These are phyloP conservation scores for Nannochloropsis oceanica DNA, from an alignment of 108 stramenopile genomes.

Conservation along the genomic window DNA sequence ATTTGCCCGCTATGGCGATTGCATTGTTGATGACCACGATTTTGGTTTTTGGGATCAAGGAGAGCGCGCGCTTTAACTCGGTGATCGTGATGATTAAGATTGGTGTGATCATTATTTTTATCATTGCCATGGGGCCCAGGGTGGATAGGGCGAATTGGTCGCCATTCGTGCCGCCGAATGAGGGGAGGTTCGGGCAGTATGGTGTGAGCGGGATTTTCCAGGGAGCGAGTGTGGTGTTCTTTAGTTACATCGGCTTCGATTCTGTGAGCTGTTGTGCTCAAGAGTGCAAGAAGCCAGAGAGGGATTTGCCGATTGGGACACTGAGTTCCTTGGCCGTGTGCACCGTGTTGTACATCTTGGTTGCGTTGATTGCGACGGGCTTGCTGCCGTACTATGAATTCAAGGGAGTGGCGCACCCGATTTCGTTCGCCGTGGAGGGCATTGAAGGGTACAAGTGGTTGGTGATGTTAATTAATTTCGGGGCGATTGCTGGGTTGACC, in stretches of 20 bases:
- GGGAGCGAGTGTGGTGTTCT: background rate
- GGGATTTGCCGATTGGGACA: background rate
- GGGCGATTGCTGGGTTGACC: slow-evolving; percentile 68
- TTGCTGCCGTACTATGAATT: background rate
- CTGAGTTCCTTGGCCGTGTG: background rate
- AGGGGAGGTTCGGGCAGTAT: background rate
- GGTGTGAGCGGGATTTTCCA: background rate
- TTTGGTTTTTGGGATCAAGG: background rate
- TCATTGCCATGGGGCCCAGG: background rate
- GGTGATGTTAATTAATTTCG: slow-evolving; percentile 26
- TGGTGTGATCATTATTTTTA: background rate
- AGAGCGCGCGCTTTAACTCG: background rate
- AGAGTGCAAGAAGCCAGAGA: background rate
- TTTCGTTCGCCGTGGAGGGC: background rate
- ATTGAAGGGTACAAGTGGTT: background rate
- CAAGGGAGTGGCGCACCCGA: background rate
- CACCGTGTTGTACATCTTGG: background rate
- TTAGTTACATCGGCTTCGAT: background rate
- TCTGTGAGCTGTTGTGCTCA: background rate
- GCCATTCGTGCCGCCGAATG: background rate
- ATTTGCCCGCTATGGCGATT: background rate
- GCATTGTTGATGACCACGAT: background rate
- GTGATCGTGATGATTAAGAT: background rate
- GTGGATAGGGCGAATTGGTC: background rate
- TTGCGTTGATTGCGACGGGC: background rate